A percentile compares a stretch with the other conserved stretches of the same genome.
These are phyloP conservation scores for Fusarium acutatum DNA, from an alignment of 2,329 filamentous ascomycete genomes.

Conservation along the genomic window DNA sequence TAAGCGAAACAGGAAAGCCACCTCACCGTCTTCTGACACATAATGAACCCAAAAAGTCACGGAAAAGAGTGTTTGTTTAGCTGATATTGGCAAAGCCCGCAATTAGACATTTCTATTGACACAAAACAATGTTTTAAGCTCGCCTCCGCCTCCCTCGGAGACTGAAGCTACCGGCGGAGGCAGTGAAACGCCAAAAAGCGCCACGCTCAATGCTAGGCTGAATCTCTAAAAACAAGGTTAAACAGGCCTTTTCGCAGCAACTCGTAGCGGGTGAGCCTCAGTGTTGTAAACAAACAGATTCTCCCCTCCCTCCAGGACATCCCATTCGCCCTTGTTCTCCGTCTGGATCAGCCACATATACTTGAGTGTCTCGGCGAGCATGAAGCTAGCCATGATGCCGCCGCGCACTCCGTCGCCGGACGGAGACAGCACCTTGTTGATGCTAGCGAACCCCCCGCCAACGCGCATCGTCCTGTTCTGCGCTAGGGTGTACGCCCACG, in stretches of 20 bases:
- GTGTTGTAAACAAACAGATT: conserved; percentile 60
- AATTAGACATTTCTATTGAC: background rate
- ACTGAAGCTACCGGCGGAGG: background rate
- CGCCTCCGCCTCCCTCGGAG: background rate
- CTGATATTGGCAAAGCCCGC: background rate
- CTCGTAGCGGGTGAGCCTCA: conserved; percentile 60
- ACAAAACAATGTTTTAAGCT: background rate
- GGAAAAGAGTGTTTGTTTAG: background rate
- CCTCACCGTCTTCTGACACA: background rate
- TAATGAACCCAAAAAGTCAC: background rate
- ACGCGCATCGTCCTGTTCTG: conserved; percentile 2
- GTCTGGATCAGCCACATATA: conserved; percentile 65
- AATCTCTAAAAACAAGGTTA: conserved; percentile 21
- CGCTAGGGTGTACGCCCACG: conserved; percentile 58
- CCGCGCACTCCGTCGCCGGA: conserved; percentile 65
- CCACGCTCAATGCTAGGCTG: background rate
- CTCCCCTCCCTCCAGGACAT: conserved; percentile 49
- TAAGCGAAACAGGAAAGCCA: background rate
- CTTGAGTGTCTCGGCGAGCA: conserved; percentile 86
- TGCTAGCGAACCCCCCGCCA: background rate
- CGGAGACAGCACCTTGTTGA: conserved; percentile 69
- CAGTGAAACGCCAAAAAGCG: background rate
- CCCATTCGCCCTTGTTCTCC: conserved; percentile 53
- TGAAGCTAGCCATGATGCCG: conserved; percentile 74
- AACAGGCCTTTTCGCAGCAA: background rate